Evolutionary conservation across 371 early-diverging fungal species (phyloP).

Genomic region (Mucor piriformis): DNA sequence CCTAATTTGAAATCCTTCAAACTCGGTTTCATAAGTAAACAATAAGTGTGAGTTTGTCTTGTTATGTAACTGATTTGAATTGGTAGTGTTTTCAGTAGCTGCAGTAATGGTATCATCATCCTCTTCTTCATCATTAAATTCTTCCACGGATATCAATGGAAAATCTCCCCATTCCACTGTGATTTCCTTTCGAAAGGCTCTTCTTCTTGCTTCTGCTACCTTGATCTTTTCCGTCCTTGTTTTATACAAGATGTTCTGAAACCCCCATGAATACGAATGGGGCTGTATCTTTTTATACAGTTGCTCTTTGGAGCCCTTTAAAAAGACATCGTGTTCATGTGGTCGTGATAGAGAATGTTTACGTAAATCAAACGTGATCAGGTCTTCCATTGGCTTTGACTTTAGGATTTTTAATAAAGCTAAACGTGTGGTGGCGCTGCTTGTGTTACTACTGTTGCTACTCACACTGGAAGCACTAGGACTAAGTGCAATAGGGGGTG

Average conservation of each 20-base stretch:
- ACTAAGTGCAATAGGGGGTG: conserved; percentile 6
- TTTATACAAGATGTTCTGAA: conserved; percentile 48
- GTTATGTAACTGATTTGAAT: conserved; percentile 31
- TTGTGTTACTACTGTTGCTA: conserved; percentile 15
- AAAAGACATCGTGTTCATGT: conserved; percentile 40
- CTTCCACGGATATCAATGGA: conserved; percentile 3
- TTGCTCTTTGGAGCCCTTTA: conserved; percentile 34
- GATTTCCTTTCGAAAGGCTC: conserved; percentile 52
- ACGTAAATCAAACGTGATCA: conserved; percentile 36
- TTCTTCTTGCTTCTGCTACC: conserved; percentile 44
- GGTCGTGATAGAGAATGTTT: conserved; percentile 42
- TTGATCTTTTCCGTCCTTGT: conserved; percentile 13
- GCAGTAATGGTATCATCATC: neutral
- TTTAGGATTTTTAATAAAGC: conserved; percentile 24
- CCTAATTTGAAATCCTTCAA: conserved; percentile 34
- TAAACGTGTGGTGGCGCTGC: conserved; percentile 12
- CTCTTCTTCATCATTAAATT: conserved; percentile 12
- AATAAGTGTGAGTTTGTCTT: conserved; percentile 38
- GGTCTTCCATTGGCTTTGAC: conserved; percentile 28
- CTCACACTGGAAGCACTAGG: conserved; percentile 16
- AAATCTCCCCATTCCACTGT: conserved; percentile 40
- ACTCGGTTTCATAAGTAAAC: conserved; percentile 45
- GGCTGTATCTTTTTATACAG: conserved; percentile 45
- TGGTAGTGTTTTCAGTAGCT: conserved; percentile 2
- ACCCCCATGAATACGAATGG: conserved; percentile 58